phyloP scores from a whole-genome alignment of 371 early-diverging fungal genomes.

The Lichtheimia hyalospora region DNA sequence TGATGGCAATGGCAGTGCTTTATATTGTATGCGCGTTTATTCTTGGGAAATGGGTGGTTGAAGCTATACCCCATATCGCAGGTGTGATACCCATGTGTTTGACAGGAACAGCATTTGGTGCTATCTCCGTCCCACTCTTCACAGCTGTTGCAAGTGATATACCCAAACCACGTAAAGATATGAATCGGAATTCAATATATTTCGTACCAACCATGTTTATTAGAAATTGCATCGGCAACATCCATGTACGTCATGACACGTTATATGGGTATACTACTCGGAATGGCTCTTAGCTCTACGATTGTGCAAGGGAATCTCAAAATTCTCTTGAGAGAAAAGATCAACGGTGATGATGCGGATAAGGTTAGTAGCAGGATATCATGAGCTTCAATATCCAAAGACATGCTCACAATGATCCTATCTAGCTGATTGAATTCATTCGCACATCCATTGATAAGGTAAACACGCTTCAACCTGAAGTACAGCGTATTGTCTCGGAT shows the following conservation, averaged over 20 bases:
- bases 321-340: neutral
- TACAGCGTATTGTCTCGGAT: constrained; percentile 1
- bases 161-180: neutral
- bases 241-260: neutral
- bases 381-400: too few species aligned
- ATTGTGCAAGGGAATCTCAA: constrained; percentile 6
- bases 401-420: too few species aligned
- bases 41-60: neutral
- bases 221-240: neutral
- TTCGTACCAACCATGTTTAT: neutral
- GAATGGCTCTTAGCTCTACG: neutral
- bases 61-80: neutral
- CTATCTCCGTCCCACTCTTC: neutral
- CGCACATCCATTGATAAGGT: constrained; percentile 5
- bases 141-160: neutral
- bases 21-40: neutral
- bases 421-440: constrained; percentile 4
- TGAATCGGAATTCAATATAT: neutral
- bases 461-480: constrained; percentile 1
- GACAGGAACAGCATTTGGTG: neutral
- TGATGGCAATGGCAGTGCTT: neutral
- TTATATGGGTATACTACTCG: neutral
- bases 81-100: neutral
- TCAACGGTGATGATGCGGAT: constrained; percentile 3
- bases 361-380: neutral